phyloP scores from a whole-genome alignment of 306 rosid species.

The Cicer bijugum region DNA sequence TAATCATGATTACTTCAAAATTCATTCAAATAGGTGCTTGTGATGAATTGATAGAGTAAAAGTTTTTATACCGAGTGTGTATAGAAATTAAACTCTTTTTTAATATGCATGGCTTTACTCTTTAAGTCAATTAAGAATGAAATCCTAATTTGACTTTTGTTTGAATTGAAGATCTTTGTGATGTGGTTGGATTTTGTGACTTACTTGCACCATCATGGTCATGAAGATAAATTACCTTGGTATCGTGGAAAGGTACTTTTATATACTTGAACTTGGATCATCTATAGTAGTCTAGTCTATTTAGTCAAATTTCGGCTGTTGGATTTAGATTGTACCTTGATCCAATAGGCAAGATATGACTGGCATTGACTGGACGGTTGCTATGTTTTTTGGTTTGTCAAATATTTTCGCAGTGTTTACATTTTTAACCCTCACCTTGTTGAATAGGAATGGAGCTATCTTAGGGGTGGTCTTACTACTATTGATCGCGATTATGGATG shows the following conservation, averaged over 20 bases:
- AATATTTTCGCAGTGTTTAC: not conserved
- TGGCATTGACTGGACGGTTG: not conserved
- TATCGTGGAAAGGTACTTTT: conserved; percentile 85
- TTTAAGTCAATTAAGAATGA: conserved; percentile 5
- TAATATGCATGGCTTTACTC: conserved; percentile 27
- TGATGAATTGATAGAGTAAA: no score
- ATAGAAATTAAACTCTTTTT: not conserved
- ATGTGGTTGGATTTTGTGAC: conserved; percentile 95
- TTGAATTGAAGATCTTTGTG: conserved; percentile 64
- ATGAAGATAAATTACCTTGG: conserved; percentile 95
- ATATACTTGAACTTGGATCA: not conserved
- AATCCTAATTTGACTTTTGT: conserved; percentile 41
- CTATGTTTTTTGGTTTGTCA: not conserved
- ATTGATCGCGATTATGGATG: conserved; percentile 93
- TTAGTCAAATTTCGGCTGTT: not conserved
- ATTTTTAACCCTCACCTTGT: conserved; percentile 13
- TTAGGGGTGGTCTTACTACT: conserved; percentile 80
- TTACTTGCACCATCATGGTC: conserved; percentile 97
- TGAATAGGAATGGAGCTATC: conserved; percentile 75
- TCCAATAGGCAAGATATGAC: not conserved
- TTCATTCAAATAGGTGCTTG: no score
- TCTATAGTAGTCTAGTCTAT: not conserved
- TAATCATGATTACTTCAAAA: no score
- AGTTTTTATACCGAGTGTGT: no score
- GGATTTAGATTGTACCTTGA: not conserved